Evolutionary conservation across 768 basidiomycete species (phyloP), one percentile per base, ranked within the genome.

Genomic region (Russula dissimulans): DNA sequence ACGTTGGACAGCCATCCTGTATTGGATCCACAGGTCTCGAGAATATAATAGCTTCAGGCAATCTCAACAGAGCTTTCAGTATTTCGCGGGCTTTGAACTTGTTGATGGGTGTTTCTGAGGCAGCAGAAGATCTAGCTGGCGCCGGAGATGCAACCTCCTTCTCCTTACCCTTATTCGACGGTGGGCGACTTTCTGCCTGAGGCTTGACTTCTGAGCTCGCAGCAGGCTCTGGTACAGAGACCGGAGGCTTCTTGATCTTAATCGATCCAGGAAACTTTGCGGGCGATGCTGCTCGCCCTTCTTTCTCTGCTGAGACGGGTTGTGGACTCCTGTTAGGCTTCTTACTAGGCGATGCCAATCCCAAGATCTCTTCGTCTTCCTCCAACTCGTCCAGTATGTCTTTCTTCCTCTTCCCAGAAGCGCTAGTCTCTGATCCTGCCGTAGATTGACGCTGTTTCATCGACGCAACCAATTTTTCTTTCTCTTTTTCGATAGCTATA

Each of bases 1-100:
- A 95, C 91, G 92, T 94, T 49, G 95, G 93, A 71, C 89, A 95
- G 18, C 90, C 93, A 71, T 91, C 91, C 52, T 74, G 69, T 14
- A 83, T 72, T 4, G 95, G 88, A 71, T 97, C 87, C 18, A 97
- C 95, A 3, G 95, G 91, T 26, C 81, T 77, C 51, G 78, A 68
- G 74, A 97, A 97, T 60, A 92, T 86, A 32, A 71, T 73, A 43
- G 83, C 80, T 68, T 93, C 88, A 2, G 83, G 81, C 17, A 87
- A 67, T 67, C 79, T 87, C 53, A 73, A 71, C 8, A 94, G 67
- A 26, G 64, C 72, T 68, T 79, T 84, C 57, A 95, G 65, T 38
- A 92, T 70, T 3, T 89, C 86, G 69, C 79, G 85, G 69, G 87
- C 89, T 72, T 91, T 95, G 79, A 85, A 91, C 66, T 86, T 83